Evolutionary conservation across 2,329 filamentous ascomycete genomes (phyloP).

Genomic region (Domatiomyces catenatus): DNA sequence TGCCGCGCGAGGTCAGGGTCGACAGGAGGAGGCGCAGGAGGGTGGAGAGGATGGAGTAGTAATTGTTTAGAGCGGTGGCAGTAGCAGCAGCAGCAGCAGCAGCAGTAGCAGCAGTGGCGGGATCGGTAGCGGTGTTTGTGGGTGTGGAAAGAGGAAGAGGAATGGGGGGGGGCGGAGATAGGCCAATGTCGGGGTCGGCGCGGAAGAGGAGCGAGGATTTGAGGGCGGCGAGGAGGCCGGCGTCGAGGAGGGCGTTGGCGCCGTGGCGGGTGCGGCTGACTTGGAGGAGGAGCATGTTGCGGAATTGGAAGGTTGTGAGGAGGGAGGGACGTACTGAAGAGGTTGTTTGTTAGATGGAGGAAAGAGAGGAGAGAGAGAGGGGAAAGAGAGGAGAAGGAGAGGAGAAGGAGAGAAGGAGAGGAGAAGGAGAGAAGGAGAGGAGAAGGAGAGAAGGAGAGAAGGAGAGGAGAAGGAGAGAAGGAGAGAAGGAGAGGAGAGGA

Average conservation of each 20-base stretch:
- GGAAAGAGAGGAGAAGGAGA: background rate
- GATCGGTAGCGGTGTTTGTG: background rate
- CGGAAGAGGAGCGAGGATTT: constrained; percentile 72
- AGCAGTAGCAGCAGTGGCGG: background rate
- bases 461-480: too few relatives aligned
- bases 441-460: constrained; percentile 1
- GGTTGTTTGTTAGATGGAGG: background rate
- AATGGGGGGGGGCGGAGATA: constrained; percentile 29
- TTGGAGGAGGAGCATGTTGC: constrained; percentile 67
- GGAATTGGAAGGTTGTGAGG: constrained; percentile 52
- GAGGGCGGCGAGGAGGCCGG: constrained; percentile 69
- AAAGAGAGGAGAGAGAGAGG: too few relatives aligned
- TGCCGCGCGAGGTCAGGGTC: constrained; percentile 63
- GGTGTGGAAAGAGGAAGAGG: constrained; percentile 2
- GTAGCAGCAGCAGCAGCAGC: constrained; percentile 20
- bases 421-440: background rate
- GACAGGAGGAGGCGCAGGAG: constrained; percentile 70
- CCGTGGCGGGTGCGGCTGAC: constrained; percentile 73
- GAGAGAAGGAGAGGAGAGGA: constrained; percentile 1
- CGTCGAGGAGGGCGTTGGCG: constrained; percentile 72
- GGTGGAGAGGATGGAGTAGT: constrained; percentile 69
- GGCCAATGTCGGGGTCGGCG: constrained; percentile 81
- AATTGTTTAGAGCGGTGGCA: constrained; percentile 57
- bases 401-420: constrained; percentile 1
- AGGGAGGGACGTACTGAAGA: constrained; percentile 37